Evolutionary conservation across 768 basidiomycete species (phyloP), one percentile per base, ranked within the genome.

Genomic region (Agaricus subrufescens): DNA sequence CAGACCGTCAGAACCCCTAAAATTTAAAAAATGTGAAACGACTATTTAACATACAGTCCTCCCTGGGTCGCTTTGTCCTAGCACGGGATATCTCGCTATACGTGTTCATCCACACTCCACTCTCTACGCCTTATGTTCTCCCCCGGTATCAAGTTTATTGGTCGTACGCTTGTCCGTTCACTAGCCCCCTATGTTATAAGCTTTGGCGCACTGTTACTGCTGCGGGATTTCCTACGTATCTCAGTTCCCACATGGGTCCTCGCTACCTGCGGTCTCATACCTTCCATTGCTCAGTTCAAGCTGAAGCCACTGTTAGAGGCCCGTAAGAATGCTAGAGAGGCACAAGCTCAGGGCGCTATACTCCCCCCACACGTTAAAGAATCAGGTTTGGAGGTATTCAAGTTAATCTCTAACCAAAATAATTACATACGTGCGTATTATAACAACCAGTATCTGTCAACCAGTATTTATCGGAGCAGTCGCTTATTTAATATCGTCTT

Each of bases 1-100:
- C 19, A 19, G 19, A 19, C 19, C 19, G 19, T 19, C 19, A 19
- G 19, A 19, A 19, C 19, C 19, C 19, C 19, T 19, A 19, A 19
- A 19, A 19, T 11, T 19, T 19, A 19, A 19, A 19, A 19, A 19
- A 19, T 19, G 19, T 19, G 19, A 19, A 19, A 19, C 19, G 19
- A 19, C 19, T 19, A 19, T 19, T 19, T 19, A 19, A 19, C 19
- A 19, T 19, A 19, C 19, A 19, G 8, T 19, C 19, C 19, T 19
- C 19, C 19, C 71, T 79, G 48, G 75, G 74, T 44, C 64, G 63
- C 19, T 19, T 3, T 73, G 83, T 8, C 71, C 81, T 29, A 53
- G 60, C 3, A 66, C 70, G 14, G 59, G 82, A 2, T 69, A 75
- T 48, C 70, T 85, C 0, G 66, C 87, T 83, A 88, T 59, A 76